Conservation (phyloP, 768 basidiomycete species). For the Mycena indigotica region DNA sequence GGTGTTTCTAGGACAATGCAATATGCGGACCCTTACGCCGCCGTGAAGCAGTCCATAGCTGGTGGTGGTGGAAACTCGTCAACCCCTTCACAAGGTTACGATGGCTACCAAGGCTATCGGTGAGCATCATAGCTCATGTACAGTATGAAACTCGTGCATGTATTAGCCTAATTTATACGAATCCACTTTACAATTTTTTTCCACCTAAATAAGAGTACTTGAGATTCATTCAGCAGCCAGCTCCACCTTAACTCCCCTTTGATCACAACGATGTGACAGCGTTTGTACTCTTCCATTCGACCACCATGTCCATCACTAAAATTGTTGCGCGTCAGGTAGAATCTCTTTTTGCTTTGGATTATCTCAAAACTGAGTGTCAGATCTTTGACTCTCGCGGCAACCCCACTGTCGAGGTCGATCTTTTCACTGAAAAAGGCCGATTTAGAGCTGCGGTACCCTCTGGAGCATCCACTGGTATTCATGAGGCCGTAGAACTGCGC, state of each 20-base stretch:
- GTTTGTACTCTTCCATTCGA: too few relatives aligned
- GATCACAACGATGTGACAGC: too few relatives aligned
- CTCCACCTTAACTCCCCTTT: too few relatives aligned
- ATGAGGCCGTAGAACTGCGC: slow-evolving; percentile 98
- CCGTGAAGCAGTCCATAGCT: slow-evolving; percentile 65
- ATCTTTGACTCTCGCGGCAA: slow-evolving; percentile 99
- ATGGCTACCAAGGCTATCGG: slow-evolving; percentile 54
- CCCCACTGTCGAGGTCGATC: slow-evolving; percentile 94
- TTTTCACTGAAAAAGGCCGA: slow-evolving; percentile 85
- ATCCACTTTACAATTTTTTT: too few relatives aligned
- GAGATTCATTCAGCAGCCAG: too few relatives aligned
- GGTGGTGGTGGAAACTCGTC: slow-evolving; percentile 33
- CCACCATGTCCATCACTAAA: slow-evolving; percentile 96
- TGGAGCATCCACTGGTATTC: slow-evolving; percentile 96
- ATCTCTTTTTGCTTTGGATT: slow-evolving; percentile 1
- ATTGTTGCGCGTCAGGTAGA: slow-evolving; percentile 89
- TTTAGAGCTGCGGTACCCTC: slow-evolving; percentile 96
- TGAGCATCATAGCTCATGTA: slow-evolving; percentile 26
- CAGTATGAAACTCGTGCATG: not conserved
- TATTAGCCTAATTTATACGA: too few relatives aligned
- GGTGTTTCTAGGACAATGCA: slow-evolving; percentile 89
- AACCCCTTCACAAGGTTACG: slow-evolving; percentile 51
- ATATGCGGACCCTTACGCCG: slow-evolving; percentile 87
- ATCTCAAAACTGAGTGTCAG: slow-evolving; percentile 43
- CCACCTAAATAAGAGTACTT: too few relatives aligned